These are phyloP conservation scores for Claviceps africana DNA, from an alignment of 2,329 filamentous ascomycete genomes.

Conservation along the genomic window DNA sequence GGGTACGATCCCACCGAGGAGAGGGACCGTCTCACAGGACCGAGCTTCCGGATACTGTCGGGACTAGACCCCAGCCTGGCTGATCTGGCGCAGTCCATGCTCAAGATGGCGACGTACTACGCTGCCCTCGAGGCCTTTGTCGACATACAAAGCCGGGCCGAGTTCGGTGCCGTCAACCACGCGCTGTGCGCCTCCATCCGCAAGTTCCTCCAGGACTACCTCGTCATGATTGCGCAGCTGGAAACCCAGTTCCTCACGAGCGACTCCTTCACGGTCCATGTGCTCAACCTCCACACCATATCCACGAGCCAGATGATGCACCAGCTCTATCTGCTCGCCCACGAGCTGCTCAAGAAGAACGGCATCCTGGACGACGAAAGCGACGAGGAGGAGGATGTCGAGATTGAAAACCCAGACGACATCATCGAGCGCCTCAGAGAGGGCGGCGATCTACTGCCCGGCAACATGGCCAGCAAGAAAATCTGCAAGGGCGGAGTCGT, in stretches of 20 bases:
- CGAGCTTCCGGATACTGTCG: constrained; percentile 61
- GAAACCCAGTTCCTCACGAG: constrained; percentile 89
- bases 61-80: constrained; percentile 84
- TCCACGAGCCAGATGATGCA: constrained; percentile 83
- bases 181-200: constrained; percentile 90
- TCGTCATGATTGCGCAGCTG: constrained; percentile 82
- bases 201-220: constrained; percentile 81
- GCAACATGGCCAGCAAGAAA: constrained; percentile 72
- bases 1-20: constrained; percentile 74
- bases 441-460: constrained; percentile 66
- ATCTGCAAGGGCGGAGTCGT: constrained; percentile 95
- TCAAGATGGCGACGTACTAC: constrained; percentile 91
- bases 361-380: constrained; percentile 71
- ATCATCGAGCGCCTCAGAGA: constrained; percentile 81
- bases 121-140: constrained; percentile 83
- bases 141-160: constrained; percentile 82
- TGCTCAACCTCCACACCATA: constrained; percentile 82
- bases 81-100: constrained; percentile 75
- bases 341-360: constrained; percentile 79
- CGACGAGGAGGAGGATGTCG: constrained; percentile 54
- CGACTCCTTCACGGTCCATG: constrained; percentile 77
- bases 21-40: constrained; percentile 73
- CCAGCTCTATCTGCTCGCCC: constrained; percentile 75
- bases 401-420: constrained; percentile 75
- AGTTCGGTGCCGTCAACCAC: constrained; percentile 91